Conservation (phyloP, 2,329 filamentous ascomycete genomes). For the Fusarium coffeatum region DNA sequence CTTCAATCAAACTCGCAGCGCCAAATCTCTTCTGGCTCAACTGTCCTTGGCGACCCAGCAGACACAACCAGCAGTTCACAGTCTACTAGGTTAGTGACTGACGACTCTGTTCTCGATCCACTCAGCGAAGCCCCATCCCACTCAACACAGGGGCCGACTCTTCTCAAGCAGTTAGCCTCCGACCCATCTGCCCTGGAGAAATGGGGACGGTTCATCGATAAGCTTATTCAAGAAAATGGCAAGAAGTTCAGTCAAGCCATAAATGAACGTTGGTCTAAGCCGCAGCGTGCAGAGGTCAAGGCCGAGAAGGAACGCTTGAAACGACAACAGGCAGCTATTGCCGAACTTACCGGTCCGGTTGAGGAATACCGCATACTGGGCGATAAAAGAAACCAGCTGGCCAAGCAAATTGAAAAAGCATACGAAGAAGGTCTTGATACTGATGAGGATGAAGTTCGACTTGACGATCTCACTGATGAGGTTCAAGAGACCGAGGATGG, state of each 20-base stretch:
- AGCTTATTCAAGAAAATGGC: conserved; percentile 60
- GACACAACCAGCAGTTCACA: conserved; percentile 17
- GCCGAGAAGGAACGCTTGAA: conserved; percentile 61
- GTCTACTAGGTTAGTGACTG: conserved; percentile 7
- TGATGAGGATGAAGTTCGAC: conserved; percentile 61
- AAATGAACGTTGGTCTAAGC: conserved; percentile 58
- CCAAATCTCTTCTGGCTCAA: conserved; percentile 24
- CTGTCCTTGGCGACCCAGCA: not conserved
- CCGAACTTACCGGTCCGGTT: conserved; percentile 56
- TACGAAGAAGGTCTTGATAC: conserved; percentile 65
- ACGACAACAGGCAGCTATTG: conserved; percentile 59
- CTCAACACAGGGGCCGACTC: conserved; percentile 17
- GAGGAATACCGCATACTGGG: conserved; percentile 57
- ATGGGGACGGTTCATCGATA: conserved; percentile 55
- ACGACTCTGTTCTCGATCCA: conserved; percentile 9
- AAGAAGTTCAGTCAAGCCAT: conserved; percentile 61
- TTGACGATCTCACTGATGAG: conserved; percentile 61
- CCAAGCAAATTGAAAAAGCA: conserved; percentile 60
- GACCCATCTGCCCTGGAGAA: conserved; percentile 50
- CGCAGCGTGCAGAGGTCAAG: conserved; percentile 61
- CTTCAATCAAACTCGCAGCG: conserved; percentile 25
- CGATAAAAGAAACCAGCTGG: conserved; percentile 59
- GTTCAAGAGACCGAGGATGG: conserved; percentile 58
- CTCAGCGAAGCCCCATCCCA: not conserved
- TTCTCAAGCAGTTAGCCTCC: conserved; percentile 48